These are phyloP conservation scores for Ustilago esculenta DNA, from an alignment of 1,284 basidiomycete species.

Conservation along the genomic window DNA sequence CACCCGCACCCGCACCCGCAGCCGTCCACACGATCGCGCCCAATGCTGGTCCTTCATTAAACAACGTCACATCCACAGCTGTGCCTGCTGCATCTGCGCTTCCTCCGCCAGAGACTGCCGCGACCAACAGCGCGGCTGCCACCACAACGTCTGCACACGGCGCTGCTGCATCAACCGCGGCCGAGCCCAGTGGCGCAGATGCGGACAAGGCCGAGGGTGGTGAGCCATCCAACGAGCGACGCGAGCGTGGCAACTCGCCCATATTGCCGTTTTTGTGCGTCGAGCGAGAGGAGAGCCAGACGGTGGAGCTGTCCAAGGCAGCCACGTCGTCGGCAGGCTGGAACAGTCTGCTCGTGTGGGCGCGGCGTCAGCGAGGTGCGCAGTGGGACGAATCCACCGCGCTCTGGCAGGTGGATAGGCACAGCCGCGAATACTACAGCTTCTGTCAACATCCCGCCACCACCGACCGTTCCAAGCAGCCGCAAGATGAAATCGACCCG, in stretches of 20 bases:
- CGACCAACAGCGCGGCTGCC: no score
- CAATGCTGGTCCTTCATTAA: no score
- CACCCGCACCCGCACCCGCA: not conserved
- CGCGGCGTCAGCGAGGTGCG: conserved; percentile 51
- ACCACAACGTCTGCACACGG: not conserved
- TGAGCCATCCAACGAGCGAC: conserved; percentile 4
- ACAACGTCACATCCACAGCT: conserved; percentile 1
- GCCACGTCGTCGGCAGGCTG: conserved; percentile 56
- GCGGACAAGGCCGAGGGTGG: conserved; percentile 1
- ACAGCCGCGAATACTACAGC: conserved; percentile 48
- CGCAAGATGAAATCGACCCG: not conserved
- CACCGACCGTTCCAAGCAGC: conserved; percentile 21
- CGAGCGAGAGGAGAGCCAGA: conserved; percentile 24
- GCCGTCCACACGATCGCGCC: no score
- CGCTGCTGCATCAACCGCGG: not conserved
- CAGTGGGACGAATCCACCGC: conserved; percentile 56
- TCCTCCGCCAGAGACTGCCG: no score
- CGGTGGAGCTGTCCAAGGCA: conserved; percentile 39
- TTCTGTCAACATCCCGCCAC: conserved; percentile 31
- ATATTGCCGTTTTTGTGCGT: conserved; percentile 25
- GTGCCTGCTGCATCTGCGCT: not conserved
- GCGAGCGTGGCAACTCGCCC: conserved; percentile 36
- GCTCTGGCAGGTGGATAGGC: conserved; percentile 50
- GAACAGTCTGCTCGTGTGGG: conserved; percentile 59
- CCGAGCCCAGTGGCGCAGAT: not conserved